phyloP scores from a whole-genome alignment of 2,329 filamentous ascomycete species.

The Ophiocordyceps camponoti-saundersi region DNA sequence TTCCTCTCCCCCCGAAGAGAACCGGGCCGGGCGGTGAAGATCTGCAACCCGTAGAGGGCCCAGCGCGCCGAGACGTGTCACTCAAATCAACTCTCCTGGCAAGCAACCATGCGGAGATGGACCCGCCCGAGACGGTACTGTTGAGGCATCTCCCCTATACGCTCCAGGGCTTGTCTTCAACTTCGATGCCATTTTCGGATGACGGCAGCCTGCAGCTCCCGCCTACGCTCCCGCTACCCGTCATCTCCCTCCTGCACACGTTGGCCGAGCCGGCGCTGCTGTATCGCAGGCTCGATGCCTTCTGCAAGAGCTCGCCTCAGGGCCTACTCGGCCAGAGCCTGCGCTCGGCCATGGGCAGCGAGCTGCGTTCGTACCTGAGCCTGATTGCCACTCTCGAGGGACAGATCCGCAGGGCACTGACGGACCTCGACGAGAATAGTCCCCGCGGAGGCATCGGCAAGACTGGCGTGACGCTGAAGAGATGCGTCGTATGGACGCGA shows the following conservation, averaged over 20 bases:
- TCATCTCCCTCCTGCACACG: conserved; percentile 75
- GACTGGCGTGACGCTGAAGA: conserved; percentile 80
- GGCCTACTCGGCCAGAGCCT: conserved; percentile 87
- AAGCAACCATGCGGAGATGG: conserved; percentile 36
- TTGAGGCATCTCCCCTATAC: conserved; percentile 80
- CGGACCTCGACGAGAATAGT: conserved; percentile 50
- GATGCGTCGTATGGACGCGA: conserved; percentile 92
- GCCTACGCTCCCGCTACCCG: conserved; percentile 59
- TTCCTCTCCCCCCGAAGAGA: conserved; percentile 23
- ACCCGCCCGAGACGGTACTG: conserved; percentile 48
- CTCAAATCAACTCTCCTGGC: conserved; percentile 40
- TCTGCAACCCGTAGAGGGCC: conserved; percentile 7
- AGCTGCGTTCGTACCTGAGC: conserved; percentile 77
- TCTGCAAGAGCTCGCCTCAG: conserved; percentile 64
- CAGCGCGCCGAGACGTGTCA: conserved; percentile 29
- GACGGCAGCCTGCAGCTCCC: conserved; percentile 60
- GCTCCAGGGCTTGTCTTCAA: conserved; percentile 78
- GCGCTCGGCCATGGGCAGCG: conserved; percentile 66
- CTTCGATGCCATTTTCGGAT: conserved; percentile 60
- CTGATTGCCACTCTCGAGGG: conserved; percentile 84
- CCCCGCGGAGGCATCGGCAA: conserved; percentile 61
- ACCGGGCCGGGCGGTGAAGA: conserved; percentile 19
- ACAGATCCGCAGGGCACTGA: conserved; percentile 72
- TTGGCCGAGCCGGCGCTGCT: conserved; percentile 88
- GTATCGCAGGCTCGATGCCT: conserved; percentile 64